Evolutionary conservation across 1,139 yeast genomes (phyloP).

Genomic region (Kluyveromyces sp.): DNA sequence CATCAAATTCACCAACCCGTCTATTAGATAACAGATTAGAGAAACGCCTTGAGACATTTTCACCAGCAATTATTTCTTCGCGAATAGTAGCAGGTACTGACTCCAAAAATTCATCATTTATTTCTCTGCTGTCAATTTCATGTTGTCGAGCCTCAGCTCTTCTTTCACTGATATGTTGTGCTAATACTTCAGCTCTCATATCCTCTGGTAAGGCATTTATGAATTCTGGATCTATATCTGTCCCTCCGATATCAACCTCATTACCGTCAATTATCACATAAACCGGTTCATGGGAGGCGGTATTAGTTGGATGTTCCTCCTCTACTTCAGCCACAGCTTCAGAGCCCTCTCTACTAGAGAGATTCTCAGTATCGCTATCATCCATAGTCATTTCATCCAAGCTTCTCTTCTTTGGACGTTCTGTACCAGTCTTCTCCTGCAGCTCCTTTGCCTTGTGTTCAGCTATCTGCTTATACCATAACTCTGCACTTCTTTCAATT

Average conservation of each 20-base stretch:
- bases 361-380: constrained; percentile 12
- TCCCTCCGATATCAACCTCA: constrained; percentile 77
- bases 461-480: constrained; percentile 22
- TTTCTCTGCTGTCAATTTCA: constrained; percentile 46
- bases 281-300: constrained; percentile 41
- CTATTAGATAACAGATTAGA: constrained; percentile 11
- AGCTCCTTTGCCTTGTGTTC: constrained; percentile 16
- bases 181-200: constrained; percentile 85
- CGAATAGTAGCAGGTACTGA: constrained; percentile 74
- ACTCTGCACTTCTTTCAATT: constrained; percentile 39
- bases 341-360: constrained; percentile 2
- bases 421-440: constrained; percentile 24
- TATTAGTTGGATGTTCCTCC: constrained; percentile 10
- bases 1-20: constrained; percentile 16
- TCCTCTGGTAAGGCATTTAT: constrained; percentile 87
- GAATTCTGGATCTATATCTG: constrained; percentile 89
- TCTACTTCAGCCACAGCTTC: constrained; percentile 16
- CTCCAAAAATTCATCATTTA: constrained; percentile 74
- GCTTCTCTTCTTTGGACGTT: constrained; percentile 23
- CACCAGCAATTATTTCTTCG: constrained; percentile 66
- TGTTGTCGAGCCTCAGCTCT: constrained; percentile 40
- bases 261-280: constrained; percentile 71
- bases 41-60: constrained; percentile 41
- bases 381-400: constrained; percentile 36
- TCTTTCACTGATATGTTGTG: constrained; percentile 75